Conservation (phyloP, 2,329 filamentous ascomycete genomes). For the Cercospora nicotianae region DNA sequence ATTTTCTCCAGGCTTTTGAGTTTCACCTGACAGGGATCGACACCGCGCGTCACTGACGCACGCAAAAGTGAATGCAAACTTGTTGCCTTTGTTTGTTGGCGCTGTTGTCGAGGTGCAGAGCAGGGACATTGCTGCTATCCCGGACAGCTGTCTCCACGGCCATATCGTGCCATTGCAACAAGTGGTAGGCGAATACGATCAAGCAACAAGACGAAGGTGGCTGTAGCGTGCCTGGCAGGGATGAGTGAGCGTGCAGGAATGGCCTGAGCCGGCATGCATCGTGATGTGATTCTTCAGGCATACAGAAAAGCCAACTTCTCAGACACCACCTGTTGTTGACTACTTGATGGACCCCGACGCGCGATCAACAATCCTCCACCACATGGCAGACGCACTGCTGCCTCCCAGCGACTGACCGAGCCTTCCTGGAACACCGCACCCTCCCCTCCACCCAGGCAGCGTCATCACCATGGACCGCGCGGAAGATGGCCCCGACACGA, state of each 20-base stretch:
- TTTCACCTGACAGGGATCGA: conserved; percentile 12
- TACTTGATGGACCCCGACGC: not conserved
- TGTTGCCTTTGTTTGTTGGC: not conserved
- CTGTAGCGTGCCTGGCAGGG: conserved; percentile 10
- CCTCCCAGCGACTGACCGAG: conserved; percentile 8
- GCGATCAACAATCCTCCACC: conserved; percentile 1
- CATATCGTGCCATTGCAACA: not conserved
- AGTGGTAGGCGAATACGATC: not conserved
- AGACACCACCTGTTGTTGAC: not conserved
- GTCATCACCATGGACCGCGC: conserved; percentile 27
- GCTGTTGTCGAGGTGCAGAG: not conserved
- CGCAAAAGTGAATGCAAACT: conserved; percentile 2
- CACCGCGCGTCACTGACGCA: conserved; percentile 7
- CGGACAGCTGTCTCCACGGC: not conserved
- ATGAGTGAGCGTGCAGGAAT: conserved; percentile 6
- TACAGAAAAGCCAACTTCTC: conserved; percentile 1
- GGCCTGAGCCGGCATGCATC: conserved; percentile 10
- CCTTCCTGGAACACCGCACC: not conserved
- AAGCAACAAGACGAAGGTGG: not conserved
- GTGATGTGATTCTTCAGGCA: conserved; percentile 6
- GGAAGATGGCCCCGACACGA: conserved; percentile 68
- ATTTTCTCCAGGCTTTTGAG: conserved; percentile 4
- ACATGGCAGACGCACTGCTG: conserved; percentile 4
- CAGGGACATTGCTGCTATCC: not conserved
- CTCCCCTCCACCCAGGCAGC: not conserved